phyloP scores from a whole-genome alignment of 140 eudicot species.

The Stevia rebaudiana region DNA sequence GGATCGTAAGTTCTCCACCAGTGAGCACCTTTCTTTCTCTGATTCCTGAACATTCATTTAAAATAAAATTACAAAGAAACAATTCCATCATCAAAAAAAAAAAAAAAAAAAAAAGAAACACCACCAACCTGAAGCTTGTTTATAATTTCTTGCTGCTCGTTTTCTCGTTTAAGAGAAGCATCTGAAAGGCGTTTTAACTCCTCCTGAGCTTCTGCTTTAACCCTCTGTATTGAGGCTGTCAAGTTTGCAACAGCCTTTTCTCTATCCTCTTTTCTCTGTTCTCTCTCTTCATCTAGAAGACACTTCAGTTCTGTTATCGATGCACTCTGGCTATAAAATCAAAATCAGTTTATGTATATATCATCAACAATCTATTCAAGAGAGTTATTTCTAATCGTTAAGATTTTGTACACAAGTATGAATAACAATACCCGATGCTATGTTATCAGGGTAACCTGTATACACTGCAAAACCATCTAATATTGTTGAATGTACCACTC shows the following conservation, averaged over 20 bases:
- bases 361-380: too few relatives aligned
- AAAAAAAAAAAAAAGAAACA: neutral
- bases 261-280: constrained; percentile 78
- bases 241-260: constrained; percentile 67
- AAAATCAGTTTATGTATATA: constrained; percentile 8
- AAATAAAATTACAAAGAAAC: neutral
- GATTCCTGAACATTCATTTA: constrained; percentile 44
- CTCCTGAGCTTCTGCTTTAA: constrained; percentile 83
- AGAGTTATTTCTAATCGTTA: neutral
- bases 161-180: constrained; percentile 59
- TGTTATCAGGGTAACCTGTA: constrained; percentile 3
- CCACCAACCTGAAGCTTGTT: constrained; percentile 80
- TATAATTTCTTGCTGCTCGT: constrained; percentile 83
- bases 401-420: neutral
- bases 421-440: constrained; percentile 1
- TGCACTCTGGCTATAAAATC: constrained; percentile 69
- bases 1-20: constrained; percentile 69
- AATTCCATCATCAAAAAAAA: neutral
- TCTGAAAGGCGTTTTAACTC: constrained; percentile 71
- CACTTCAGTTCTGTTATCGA: constrained; percentile 63
- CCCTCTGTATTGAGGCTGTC: constrained; percentile 62
- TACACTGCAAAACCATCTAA: neutral
- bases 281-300: constrained; percentile 85
- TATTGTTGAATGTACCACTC: constrained; percentile 9
- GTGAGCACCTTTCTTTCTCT: constrained; percentile 67